Evolutionary conservation across 306 rosid species (phyloP).

Genomic region (Vigna hirtella): DNA sequence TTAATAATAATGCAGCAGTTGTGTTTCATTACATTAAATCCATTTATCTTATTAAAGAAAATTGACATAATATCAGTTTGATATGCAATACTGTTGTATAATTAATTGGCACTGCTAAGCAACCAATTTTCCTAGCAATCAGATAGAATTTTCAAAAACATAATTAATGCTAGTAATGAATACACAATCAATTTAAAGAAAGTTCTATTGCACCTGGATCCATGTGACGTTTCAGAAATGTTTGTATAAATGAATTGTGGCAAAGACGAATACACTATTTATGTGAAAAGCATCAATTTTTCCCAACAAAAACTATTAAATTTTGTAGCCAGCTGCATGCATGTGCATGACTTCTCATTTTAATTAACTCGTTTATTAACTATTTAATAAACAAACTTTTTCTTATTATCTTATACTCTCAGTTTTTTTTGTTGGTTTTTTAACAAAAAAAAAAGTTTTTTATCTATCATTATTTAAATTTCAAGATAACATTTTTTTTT

Average conservation of each 20-base stretch:
- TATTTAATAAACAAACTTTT: too few species aligned
- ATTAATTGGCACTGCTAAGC: background rate
- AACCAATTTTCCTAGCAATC: background rate
- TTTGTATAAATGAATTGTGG: background rate
- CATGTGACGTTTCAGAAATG: background rate
- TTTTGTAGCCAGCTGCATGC: conserved; percentile 8
- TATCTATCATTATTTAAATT: too few species aligned
- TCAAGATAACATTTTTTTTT: too few species aligned
- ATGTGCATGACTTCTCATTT: background rate
- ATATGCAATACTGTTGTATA: too few species aligned
- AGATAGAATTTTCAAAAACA: background rate
- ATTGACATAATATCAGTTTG: too few species aligned
- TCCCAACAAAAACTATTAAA: background rate
- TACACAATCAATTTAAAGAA: background rate
- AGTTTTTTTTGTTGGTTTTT: too few species aligned
- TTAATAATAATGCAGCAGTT: too few species aligned
- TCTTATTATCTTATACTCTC: too few species aligned
- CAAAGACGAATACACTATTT: background rate
- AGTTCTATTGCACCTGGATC: background rate
- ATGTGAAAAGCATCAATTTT: background rate
- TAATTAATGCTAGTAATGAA: background rate
- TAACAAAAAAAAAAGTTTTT: too few species aligned
- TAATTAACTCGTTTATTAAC: too few species aligned
- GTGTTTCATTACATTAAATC: too few species aligned
- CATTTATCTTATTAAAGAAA: too few species aligned